Evolutionary conservation across 768 basidiomycete genomes (phyloP).

Genomic region (Dictyophora rubrovolvata): DNA sequence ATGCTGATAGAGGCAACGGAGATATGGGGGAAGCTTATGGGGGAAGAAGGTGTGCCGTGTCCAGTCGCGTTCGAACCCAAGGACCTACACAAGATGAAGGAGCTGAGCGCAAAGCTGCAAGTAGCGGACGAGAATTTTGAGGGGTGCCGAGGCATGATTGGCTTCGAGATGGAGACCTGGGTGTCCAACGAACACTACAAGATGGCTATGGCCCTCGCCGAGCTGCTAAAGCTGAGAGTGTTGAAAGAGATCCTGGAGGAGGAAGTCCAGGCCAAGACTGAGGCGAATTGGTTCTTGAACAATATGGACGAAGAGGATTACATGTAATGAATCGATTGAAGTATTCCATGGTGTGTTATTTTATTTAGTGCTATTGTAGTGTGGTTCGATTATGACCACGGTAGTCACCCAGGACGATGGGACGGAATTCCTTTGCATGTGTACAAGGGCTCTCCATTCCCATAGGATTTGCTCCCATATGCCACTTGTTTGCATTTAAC

Average conservation of each 20-base stretch:
- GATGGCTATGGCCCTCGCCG: constrained; percentile 23
- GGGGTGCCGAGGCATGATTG: constrained; percentile 19
- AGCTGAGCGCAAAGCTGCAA: constrained; percentile 24
- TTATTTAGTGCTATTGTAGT: too few relatives aligned
- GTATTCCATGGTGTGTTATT: too few relatives aligned
- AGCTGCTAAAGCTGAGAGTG: constrained; percentile 26
- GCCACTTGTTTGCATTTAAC: too few relatives aligned
- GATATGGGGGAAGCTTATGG: constrained; percentile 32
- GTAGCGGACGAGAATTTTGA: constrained; percentile 24
- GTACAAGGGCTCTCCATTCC: too few relatives aligned
- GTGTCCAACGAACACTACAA: constrained; percentile 32
- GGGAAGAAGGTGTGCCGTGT: constrained; percentile 26
- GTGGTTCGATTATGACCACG: too few relatives aligned
- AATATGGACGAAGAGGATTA: constrained; percentile 42
- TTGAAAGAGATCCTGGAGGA: constrained; percentile 22
- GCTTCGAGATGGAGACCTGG: constrained; percentile 33
- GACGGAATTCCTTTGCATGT: too few relatives aligned
- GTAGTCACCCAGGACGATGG: too few relatives aligned
- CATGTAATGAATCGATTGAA: constrained; percentile 28
- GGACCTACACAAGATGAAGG: constrained; percentile 32
- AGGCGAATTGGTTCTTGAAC: constrained; percentile 35
- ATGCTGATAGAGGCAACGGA: constrained; percentile 35
- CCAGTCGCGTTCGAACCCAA: constrained; percentile 38
- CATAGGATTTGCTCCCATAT: too few relatives aligned
- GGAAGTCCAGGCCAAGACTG: constrained; percentile 29